Evolutionary conservation across 2,329 filamentous ascomycete genomes (phyloP).

Genomic region (Fusarium sp.): DNA sequence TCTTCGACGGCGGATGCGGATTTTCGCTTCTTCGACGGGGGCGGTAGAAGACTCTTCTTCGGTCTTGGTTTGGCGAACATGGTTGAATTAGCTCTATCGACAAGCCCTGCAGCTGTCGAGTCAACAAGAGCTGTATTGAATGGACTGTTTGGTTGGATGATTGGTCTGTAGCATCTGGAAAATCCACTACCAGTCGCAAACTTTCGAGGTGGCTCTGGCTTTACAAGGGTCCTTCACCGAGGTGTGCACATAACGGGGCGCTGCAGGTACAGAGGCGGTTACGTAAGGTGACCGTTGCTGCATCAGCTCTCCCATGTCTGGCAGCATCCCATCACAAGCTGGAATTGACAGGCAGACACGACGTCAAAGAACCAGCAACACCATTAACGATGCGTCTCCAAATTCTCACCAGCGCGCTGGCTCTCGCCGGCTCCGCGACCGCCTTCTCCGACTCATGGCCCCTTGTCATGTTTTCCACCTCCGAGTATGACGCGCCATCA

Average conservation of each 20-base stretch:
- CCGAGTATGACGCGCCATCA: constrained; percentile 70
- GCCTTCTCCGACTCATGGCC: constrained; percentile 91
- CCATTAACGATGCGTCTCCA: constrained; percentile 66
- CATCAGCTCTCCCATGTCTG: constrained; percentile 41
- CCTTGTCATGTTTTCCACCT: constrained; percentile 88
- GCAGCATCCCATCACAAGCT: constrained; percentile 41
- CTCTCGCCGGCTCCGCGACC: constrained; percentile 68
- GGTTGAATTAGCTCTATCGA: constrained; percentile 4
- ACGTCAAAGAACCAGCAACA: constrained; percentile 40
- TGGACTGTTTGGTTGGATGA: constrained; percentile 12
- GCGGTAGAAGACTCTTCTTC: constrained; percentile 69
- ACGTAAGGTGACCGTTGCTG: constrained; percentile 44
- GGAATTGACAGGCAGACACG: constrained; percentile 42
- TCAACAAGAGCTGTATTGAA: neutral
- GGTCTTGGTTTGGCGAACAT: constrained; percentile 70
- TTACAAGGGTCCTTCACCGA: constrained; percentile 35
- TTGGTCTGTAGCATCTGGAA: constrained; percentile 18
- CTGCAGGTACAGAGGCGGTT: constrained; percentile 39
- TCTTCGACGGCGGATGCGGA: constrained; percentile 74
- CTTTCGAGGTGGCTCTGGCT: constrained; percentile 32
- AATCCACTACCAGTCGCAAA: constrained; percentile 38
- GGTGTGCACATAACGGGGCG: constrained; percentile 43
- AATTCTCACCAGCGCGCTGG: constrained; percentile 62
- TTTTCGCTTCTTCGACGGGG: constrained; percentile 76
- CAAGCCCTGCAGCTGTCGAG: neutral